Evolutionary conservation across 2,329 filamentous ascomycete species (phyloP).

Genomic region (Paecilomyces fulvus): DNA sequence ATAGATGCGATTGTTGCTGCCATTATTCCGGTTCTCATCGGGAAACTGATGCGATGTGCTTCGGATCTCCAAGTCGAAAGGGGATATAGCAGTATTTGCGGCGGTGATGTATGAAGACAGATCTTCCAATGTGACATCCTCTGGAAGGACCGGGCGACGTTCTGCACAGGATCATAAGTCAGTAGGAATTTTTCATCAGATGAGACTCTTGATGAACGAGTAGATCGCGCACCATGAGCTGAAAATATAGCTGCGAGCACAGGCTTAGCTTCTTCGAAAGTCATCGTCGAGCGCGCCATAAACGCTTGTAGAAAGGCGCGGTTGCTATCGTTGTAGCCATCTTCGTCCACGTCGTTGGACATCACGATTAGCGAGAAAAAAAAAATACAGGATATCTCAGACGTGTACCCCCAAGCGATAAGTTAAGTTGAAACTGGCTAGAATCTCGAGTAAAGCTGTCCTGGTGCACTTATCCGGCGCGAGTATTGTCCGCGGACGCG

Average conservation of each 20-base stretch:
- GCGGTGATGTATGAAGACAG: slow-evolving; percentile 61
- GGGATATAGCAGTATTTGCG: slow-evolving; percentile 63
- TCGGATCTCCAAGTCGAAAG: slow-evolving; percentile 83
- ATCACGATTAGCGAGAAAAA: slow-evolving; percentile 1
- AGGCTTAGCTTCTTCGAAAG: slow-evolving; percentile 61
- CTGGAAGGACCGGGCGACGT: slow-evolving; percentile 41
- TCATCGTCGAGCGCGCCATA: slow-evolving; percentile 68
- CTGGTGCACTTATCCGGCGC: slow-evolving; percentile 4
- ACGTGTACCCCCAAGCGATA: background rate
- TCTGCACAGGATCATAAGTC: slow-evolving; percentile 21
- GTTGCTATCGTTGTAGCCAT: slow-evolving; percentile 56
- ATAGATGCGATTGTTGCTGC: slow-evolving; percentile 52
- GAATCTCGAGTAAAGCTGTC: background rate
- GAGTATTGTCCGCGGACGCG: slow-evolving; percentile 5
- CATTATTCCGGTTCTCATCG: slow-evolving; percentile 1
- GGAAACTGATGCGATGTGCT: slow-evolving; percentile 60
- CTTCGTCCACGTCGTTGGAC: slow-evolving; percentile 11
- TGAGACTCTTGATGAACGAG: background rate
- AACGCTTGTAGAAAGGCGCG: slow-evolving; percentile 88
- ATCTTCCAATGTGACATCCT: slow-evolving; percentile 59
- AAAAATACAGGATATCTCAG: background rate
- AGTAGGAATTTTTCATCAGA: background rate
- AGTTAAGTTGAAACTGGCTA: background rate
- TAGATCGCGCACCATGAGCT: slow-evolving; percentile 38
- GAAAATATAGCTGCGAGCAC: slow-evolving; percentile 70